Percentiles rank a stretch among this genome's conserved stretches.
phyloP scores from a whole-genome alignment of 2,329 filamentous ascomycete genomes.

The Paracoccidioides lutzii region DNA sequence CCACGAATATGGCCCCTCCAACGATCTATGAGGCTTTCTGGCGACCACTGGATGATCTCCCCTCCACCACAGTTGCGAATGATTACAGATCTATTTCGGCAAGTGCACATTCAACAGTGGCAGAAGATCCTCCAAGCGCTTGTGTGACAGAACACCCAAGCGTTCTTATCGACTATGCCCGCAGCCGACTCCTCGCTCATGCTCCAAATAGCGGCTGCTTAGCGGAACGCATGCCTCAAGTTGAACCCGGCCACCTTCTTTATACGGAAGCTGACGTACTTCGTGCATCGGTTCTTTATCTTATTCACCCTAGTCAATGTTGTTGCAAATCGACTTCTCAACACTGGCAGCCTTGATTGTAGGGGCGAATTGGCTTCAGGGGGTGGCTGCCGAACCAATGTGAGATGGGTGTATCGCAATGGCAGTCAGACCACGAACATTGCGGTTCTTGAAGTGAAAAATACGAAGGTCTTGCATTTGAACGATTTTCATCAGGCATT shows the following conservation, averaged over 20 bases:
- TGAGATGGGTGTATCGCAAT: not conserved
- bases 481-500: not conserved
- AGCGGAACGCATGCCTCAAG: not conserved
- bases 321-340: not conserved
- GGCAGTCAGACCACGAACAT: not conserved
- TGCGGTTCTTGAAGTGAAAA: not conserved
- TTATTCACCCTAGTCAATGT: not conserved
- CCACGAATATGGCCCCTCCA: too few relatives aligned
- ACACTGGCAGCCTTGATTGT: not conserved
- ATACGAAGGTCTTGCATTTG: not conserved
- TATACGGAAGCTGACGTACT: not conserved
- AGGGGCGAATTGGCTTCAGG: not conserved
- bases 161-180: too few relatives aligned
- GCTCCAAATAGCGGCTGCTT: too few relatives aligned
- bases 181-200: too few relatives aligned
- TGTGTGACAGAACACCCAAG: too few relatives aligned
- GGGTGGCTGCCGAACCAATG: not conserved
- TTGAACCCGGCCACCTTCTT: not conserved
- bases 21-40: too few relatives aligned
- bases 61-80: too few relatives aligned
- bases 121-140: too few relatives aligned
- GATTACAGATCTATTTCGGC: too few relatives aligned
- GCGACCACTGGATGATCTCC: too few relatives aligned
- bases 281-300: not conserved
- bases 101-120: too few relatives aligned